Evolutionary conservation across 2,329 filamentous ascomycete genomes (phyloP), one percentile per base, ranked within the genome.

Genomic region (Cercospora citrullina): DNA sequence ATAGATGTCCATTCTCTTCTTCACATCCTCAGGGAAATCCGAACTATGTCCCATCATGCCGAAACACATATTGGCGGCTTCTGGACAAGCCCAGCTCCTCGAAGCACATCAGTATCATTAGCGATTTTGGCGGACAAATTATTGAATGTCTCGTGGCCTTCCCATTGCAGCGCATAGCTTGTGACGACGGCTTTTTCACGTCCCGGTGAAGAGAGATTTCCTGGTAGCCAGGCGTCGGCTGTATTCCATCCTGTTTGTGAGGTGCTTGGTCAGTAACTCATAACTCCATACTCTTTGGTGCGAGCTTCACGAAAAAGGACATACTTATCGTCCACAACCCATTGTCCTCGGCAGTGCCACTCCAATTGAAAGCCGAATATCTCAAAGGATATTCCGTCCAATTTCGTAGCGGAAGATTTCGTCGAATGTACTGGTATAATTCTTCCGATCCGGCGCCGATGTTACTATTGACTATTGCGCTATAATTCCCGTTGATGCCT

Each of bases 41-140:
- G 62, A 26, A 18, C 30, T 48, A 5, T 21, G 30, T 16, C 62
- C 23, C 62, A 64, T 59, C 12, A 59, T 39, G 6, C 62, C 62
- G n/a, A 64, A 45, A 16, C 62, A 64, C 62, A 64, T 64, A 18
- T 64, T 64, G 62, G 62, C 23, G 62, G 18, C 28, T 53, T 4
- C 33, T 58, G 62, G 9, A 33, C 9, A 12, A 45, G 8, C 7
- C 31, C 23, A 3, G 62, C 62, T 26, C n/a, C 62, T 6, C 48
- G 48, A 26, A 64, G 33, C 33, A 23, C 51, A 30, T 64, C 62
- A 4, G 62, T 48, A 36, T 64, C 62, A 16, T 64, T 64, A 23
- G 48, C 51, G 14, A 64, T 57, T 28, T 64, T 64, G 12, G 62
- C 62, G 5, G 62, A 64, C 3, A 64, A 26, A 16, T 64, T 59